Evolutionary conservation across 2,329 filamentous ascomycete genomes (phyloP).

Genomic region (Bipolaris cookei): DNA sequence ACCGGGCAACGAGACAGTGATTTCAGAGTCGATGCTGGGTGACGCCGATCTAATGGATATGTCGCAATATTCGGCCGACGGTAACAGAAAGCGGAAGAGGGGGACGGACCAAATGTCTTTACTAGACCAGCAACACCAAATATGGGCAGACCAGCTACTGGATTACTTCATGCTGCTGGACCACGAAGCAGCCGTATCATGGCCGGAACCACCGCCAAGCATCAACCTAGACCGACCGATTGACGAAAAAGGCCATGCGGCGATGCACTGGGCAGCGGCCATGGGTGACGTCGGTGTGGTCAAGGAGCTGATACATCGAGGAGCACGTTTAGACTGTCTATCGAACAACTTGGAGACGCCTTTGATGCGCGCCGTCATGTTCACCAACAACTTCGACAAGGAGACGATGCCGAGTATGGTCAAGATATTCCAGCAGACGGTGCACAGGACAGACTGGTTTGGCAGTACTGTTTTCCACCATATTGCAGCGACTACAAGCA

Average conservation of each 20-base stretch:
- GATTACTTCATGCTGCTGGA: slow-evolving; percentile 94
- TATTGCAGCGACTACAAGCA: slow-evolving; percentile 85
- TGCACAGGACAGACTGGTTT: slow-evolving; percentile 78
- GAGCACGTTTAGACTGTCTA: slow-evolving; percentile 73
- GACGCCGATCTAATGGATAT: slow-evolving; percentile 80
- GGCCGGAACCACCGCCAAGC: slow-evolving; percentile 79
- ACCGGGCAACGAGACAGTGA: slow-evolving; percentile 80
- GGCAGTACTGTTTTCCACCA: slow-evolving; percentile 93
- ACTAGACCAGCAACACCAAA: slow-evolving; percentile 81
- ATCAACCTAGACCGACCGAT: slow-evolving; percentile 93
- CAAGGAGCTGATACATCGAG: slow-evolving; percentile 81
- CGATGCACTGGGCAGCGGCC: slow-evolving; percentile 94
- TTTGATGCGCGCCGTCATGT: slow-evolving; percentile 91
- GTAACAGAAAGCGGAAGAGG: slow-evolving; percentile 77
- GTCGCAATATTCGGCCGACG: slow-evolving; percentile 63
- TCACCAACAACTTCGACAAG: slow-evolving; percentile 97
- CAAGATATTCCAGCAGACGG: slow-evolving; percentile 80
- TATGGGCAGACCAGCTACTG: slow-evolving; percentile 90
- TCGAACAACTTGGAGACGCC: slow-evolving; percentile 77
- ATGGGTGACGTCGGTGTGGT: slow-evolving; percentile 97
- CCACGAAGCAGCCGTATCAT: slow-evolving; percentile 72
- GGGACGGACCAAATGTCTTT: slow-evolving; percentile 67
- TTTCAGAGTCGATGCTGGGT: slow-evolving; percentile 82
- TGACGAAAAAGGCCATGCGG: slow-evolving; percentile 89
- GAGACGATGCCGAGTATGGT: slow-evolving; percentile 86